Base-by-base conservation (phyloP, 352 stramenopile species). In the Phytophthora fragariae region DNA sequence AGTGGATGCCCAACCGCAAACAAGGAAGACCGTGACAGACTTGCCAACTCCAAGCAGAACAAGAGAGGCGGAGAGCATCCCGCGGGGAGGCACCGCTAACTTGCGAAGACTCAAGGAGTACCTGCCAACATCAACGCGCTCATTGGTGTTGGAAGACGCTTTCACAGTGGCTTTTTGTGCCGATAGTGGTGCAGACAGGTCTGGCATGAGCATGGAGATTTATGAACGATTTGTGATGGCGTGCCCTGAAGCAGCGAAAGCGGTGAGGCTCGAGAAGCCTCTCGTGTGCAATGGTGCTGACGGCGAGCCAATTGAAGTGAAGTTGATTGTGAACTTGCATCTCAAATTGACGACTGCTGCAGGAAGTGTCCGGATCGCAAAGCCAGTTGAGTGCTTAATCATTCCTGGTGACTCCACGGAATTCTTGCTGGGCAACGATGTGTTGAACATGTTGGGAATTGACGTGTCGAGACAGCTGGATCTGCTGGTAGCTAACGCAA, bases 101-200 rank as follows among this genome's bases (percentile, higher is more conserved):
- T n/a, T n/a, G n/a, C n/a, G n/a, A n/a, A n/a, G n/a, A n/a, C n/a
- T n/a, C n/a, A n/a, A n/a, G n/a, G n/a, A n/a, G n/a, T n/a, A n/a
- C n/a, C n/a, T n/a, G n/a, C n/a, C n/a, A n/a, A n/a, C n/a, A n/a
- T n/a, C n/a, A n/a, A n/a, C n/a, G n/a, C n/a, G n/a, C n/a, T n/a
- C n/a, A n/a, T n/a, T n/a, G n/a, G n/a, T n/a, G n/a, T n/a, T n/a
- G n/a, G n/a, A n/a, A n/a, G n/a, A n/a, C n/a, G n/a, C 64, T 46
- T 71, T 29, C 35, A 60, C n/a, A 29, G 55, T 71, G 64, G 21
- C 46, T 54, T 65, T 65, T 33, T 65, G 64, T 33, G 56, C 56
- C 5, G 64, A 60, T 46, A 71, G 55, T 14, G 46, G 64, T 12
- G 64, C 64, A 39, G 64, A 71, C 56, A 71, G 64, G 47, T 71